Base-by-base conservation (phyloP, 176 grass and related monocot genomes). In the Avena insularis region DNA sequence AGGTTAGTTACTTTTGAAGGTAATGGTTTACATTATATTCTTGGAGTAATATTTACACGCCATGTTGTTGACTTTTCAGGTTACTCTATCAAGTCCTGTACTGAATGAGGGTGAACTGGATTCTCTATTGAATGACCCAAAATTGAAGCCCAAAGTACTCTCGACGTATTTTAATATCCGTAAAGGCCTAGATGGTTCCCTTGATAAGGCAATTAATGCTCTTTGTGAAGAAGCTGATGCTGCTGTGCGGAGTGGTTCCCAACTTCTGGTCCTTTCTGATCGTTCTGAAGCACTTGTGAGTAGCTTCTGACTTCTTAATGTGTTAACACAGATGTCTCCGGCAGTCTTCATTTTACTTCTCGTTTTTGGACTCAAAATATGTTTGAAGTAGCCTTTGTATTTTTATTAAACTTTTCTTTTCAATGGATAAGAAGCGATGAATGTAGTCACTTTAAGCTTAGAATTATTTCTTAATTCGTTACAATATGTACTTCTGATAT, bases 41-140 rank as follows among this genome's bases (percentile, higher is more conserved):
- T 72, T 79, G 36, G 21, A 15, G 54, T 83, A 77, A 45, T 76
- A 80, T 91, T 70, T 85, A 71, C 75, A 75, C 48, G 81, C 8
- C 13, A 21, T 80, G 27, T 82, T 86, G 67, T 40, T 83, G 82
- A 78, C 20, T 87, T 90, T 74, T 64, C 90, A 99, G 97, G 94
- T 99, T 85, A 94, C 90, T n/a, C 74, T 99, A 75, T 93, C 94
- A 80, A 96, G 87, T 84, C 97, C 97, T 81, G 92, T 96, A 17
- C 85, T 99, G 78, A 99, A 99, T 81, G 97, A 99, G 92, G 94
- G 97, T 68, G 97, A 99, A 86, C 89, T 99, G 20, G 97, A 99
- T 40, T 92, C 80, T 16, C 75, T 99, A 78, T 86, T 96, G 89
- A 96, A 94, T 45, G 94, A 99, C 85, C 36, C 78, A 78, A 94